A percentile compares a stretch with the other conserved stretches of the same genome.
These are phyloP conservation scores for Trypanosomatidae sp. DNA, from an alignment of 208 protist species.

Conservation along the genomic window DNA sequence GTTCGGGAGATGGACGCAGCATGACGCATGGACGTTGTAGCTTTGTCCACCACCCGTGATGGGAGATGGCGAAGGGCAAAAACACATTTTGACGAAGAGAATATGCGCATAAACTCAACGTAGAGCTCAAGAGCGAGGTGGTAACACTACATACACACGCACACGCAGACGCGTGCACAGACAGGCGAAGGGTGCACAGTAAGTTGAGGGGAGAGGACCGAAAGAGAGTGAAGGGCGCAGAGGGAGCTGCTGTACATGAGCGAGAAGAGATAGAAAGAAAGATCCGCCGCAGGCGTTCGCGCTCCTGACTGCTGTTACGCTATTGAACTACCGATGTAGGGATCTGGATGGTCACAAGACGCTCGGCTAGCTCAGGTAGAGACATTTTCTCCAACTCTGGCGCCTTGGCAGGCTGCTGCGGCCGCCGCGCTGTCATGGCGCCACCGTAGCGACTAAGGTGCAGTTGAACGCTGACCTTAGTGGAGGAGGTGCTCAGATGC, in stretches of 20 bases:
- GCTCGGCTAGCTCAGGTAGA: constrained; percentile 51
- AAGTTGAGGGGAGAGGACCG: not conserved
- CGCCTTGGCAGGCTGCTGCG: not conserved
- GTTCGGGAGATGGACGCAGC: not conserved
- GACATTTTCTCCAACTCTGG: constrained; percentile 27
- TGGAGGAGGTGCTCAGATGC: constrained; percentile 56
- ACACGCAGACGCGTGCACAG: not conserved
- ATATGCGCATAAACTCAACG: not conserved
- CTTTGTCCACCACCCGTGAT: not conserved
- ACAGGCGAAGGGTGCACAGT: not conserved
- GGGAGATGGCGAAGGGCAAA: not conserved
- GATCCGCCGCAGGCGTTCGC: not conserved
- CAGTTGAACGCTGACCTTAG: constrained; percentile 45
- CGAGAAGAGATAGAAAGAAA: not conserved
- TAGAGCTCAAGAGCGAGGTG: not conserved
- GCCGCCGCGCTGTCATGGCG: constrained; percentile 36
- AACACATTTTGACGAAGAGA: not conserved
- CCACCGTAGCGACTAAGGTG: constrained; percentile 50
- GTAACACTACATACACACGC: not conserved
- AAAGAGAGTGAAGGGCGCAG: not conserved
- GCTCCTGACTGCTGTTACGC: not conserved
- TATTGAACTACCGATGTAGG: not conserved
- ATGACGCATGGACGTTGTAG: not conserved
- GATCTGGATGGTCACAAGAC: constrained; percentile 55
- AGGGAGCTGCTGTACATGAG: constrained; percentile 6